A percentile compares a stretch with the other conserved stretches of the same genome.
These are phyloP conservation scores for Venturiaceae sp. DNA, from an alignment of 2,329 filamentous ascomycete species.

Conservation along the genomic window DNA sequence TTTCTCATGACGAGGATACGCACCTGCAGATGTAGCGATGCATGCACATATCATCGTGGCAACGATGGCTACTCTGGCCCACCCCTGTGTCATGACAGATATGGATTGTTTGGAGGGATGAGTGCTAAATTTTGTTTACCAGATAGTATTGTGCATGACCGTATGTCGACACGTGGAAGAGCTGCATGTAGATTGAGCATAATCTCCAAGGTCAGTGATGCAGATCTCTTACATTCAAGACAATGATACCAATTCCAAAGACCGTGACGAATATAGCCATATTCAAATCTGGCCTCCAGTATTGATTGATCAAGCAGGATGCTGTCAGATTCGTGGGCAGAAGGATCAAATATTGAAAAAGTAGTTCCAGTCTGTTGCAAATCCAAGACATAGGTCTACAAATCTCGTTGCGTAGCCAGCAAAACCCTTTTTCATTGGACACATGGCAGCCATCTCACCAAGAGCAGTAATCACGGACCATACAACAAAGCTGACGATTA, in stretches of 20 bases:
- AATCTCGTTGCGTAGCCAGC: slow-evolving; percentile 7
- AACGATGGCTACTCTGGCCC: background rate
- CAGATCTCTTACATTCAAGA: background rate
- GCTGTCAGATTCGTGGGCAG: slow-evolving; percentile 2
- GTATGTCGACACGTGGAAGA: background rate
- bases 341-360: slow-evolving; percentile 4
- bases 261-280: slow-evolving; percentile 5
- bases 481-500: slow-evolving; percentile 3
- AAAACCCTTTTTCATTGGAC: slow-evolving; percentile 8
- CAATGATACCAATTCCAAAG: background rate
- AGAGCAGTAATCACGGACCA: slow-evolving; percentile 7
- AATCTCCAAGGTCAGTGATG: background rate
- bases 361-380: slow-evolving; percentile 5
- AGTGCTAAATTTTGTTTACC: background rate
- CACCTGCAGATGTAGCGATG: slow-evolving; percentile 8
- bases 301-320: background rate
- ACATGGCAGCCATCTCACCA: slow-evolving; percentile 6
- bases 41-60: slow-evolving; percentile 1
- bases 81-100: background rate
- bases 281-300: slow-evolving; percentile 4
- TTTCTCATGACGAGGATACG: slow-evolving; percentile 2
- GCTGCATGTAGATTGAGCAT: background rate
- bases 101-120: background rate
- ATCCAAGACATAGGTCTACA: slow-evolving; percentile 9
- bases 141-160: slow-evolving; percentile 2